A percentile compares a stretch with the other conserved stretches of the same genome.
phyloP scores from a whole-genome alignment of 2,329 filamentous ascomycete genomes.

The Beauveria varroae region DNA sequence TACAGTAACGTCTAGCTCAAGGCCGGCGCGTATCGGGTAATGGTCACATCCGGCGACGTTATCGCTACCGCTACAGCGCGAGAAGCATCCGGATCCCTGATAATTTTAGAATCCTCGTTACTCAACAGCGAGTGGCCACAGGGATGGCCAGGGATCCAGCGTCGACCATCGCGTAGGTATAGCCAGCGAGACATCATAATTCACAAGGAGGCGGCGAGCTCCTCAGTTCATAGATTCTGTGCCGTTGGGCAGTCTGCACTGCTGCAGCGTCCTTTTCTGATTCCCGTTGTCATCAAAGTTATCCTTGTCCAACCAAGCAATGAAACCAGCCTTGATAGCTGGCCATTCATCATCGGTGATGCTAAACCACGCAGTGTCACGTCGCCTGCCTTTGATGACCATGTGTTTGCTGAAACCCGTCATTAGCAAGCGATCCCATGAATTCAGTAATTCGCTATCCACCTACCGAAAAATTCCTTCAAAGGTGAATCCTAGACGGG shows the following conservation, averaged over 20 bases:
- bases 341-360: conserved; percentile 54
- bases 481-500: conserved; percentile 48
- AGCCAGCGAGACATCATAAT: not conserved
- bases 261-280: conserved; percentile 40
- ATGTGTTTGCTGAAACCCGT: conserved; percentile 40
- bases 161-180: not conserved
- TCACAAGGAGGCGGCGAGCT: not conserved
- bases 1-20: too few species aligned
- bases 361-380: conserved; percentile 55
- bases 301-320: conserved; percentile 43
- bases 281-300: conserved; percentile 50
- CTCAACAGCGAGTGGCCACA: too few species aligned
- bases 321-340: conserved; percentile 34
- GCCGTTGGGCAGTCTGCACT: conserved; percentile 19
- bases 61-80: not conserved
- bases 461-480: conserved; percentile 50
- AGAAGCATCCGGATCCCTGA: too few species aligned
- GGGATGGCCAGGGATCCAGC: too few species aligned
- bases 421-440: not conserved
- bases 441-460: not conserved
- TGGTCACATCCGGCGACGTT: not conserved
- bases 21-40: not conserved
- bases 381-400: conserved; percentile 46
- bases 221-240: not conserved
- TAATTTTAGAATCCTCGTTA: too few species aligned